phyloP scores from a whole-genome alignment of 352 stramenopile species.

The Pythium scleroteichum region DNA sequence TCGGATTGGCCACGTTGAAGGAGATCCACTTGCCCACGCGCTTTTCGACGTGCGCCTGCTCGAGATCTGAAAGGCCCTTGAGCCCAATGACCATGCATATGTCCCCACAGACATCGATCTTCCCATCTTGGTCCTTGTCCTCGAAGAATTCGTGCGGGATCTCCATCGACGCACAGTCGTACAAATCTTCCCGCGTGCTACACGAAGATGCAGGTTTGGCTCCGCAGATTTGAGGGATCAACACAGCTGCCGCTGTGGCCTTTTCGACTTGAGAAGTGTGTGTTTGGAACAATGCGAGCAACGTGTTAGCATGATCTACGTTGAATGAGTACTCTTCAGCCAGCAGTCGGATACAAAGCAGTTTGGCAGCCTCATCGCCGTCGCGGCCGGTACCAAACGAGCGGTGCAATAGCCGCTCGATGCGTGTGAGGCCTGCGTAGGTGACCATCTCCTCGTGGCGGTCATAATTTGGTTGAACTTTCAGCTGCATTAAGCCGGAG shows the following conservation, averaged over 20 bases:
- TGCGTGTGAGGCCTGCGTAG: conserved; percentile 36
- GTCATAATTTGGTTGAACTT: conserved; percentile 63
- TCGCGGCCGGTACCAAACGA: conserved; percentile 49
- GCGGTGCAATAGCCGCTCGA: conserved; percentile 40
- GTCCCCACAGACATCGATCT: conserved; percentile 80
- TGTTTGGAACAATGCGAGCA: conserved; percentile 60
- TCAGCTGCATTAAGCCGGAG: conserved; percentile 50
- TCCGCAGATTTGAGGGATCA: conserved; percentile 66
- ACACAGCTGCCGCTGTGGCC: conserved; percentile 50
- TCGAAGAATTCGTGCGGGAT: conserved; percentile 68
- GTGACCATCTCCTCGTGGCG: conserved; percentile 55
- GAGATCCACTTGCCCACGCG: conserved; percentile 80
- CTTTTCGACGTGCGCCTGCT: conserved; percentile 69
- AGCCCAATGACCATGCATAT: conserved; percentile 79
- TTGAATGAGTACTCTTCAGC: conserved; percentile 66
- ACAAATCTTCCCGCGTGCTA: conserved; percentile 37
- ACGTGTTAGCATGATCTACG: conserved; percentile 50
- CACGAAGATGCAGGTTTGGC: conserved; percentile 17
- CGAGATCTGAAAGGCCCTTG: conserved; percentile 58
- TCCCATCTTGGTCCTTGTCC: conserved; percentile 78
- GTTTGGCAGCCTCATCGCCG: conserved; percentile 55
- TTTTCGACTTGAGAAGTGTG: conserved; percentile 76
- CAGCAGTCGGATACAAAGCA: conserved; percentile 63
- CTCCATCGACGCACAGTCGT: conserved; percentile 62
- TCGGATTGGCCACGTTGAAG: conserved; percentile 73